Evolutionary conservation across 495 filamentous ascomycete species (phyloP), one percentile per base, ranked within the genome.

Genomic region (Alectoria sarmentosa): DNA sequence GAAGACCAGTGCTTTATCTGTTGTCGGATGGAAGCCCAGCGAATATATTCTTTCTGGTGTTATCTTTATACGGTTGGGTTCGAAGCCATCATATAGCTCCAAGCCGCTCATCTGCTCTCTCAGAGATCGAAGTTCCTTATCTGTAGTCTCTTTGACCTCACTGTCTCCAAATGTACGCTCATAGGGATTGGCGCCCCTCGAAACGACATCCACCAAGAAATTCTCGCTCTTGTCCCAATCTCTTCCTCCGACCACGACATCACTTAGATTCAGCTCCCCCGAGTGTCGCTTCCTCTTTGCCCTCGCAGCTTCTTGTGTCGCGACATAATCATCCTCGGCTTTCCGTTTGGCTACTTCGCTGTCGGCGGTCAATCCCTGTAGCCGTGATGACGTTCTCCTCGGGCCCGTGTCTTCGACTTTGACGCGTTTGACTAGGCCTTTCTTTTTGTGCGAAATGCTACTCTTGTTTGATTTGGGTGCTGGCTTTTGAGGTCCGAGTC

Each of bases 21-120:
- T 77, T 0, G 87, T 90, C 0, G 95, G 94, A 70, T 98, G 94
- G 67, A 98, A 95, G 14, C 86, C 87, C 71, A 98, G 83, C 17
- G 88, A 79, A 71, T 96, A 96, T 21, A 97, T 84, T 63, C 94
- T 80, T 73, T 98, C 92, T 0, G 91, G 92, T 0, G 90, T 93
- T 58, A 98, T 85, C 70, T 98, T 98, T 72, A 98, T 94, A 52
- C 90, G 81, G 70, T 86, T 90, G 1, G 92, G 91, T 26, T 85
- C 83, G 80, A 88, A 95, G 32, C 82, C 82, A 55, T 92, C 89
- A 77, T 92, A 98, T 21, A 98, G 73, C 64, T 87, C 79, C 46
- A 98, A 73, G 0, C 84, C 82, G 70, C 82, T 86, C 90, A 98
- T 92, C 65, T 86, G 86, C 76, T 93, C 79, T 60, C 95, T 82